Base-by-base conservation (phyloP, 2,329 filamentous ascomycete species). In the Metarhizium humberi region DNA sequence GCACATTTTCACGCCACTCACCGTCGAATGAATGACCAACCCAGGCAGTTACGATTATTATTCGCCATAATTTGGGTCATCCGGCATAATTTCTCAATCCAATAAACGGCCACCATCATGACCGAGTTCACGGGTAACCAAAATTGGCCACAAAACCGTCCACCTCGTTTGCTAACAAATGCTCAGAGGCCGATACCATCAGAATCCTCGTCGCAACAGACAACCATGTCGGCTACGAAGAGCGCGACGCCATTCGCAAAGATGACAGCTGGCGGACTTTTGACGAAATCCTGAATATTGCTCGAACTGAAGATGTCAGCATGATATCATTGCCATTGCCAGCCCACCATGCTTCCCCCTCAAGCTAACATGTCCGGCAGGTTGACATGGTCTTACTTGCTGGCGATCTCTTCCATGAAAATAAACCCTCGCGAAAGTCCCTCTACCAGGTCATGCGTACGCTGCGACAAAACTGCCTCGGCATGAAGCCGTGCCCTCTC, bases 361-460 rank as follows among this genome's bases (percentile, higher is more conserved):
- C 40, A 11, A 11, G 29, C 51, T 57, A 45, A 57, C 36, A 53
- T 50, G 20, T 18, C 2, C 7, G 36, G 16, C 38, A 85, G 81
- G 82, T 99, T 61, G 94, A 99, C 71, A 97, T 99, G 94, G 88
- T 99, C 0, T 79, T 99, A 2, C 84, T 99, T 4, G 92, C 87
- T 3, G 94, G 94, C 50, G 94, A 99, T 68, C 80, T 99, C 1
- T 99, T 99, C 67, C 95, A 99, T 69, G 92, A 99, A 63, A 99
- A 99, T 71, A 96, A 96, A 65, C 95, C 94, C 3, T 96, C 91
- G 6, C 84, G 94, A 57, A 96, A 96, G 67, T 86, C 92, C 32
- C 89, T 99, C 81, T 97, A 94, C 69, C 90, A 99, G 68, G 94
- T 99, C 58, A 97, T 97, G 90, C 86, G 90, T 36, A 94, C 90